These are phyloP conservation scores for Helicostylum pulchrum DNA, from an alignment of 192 early-diverging fungal genomes.

Conservation along the genomic window DNA sequence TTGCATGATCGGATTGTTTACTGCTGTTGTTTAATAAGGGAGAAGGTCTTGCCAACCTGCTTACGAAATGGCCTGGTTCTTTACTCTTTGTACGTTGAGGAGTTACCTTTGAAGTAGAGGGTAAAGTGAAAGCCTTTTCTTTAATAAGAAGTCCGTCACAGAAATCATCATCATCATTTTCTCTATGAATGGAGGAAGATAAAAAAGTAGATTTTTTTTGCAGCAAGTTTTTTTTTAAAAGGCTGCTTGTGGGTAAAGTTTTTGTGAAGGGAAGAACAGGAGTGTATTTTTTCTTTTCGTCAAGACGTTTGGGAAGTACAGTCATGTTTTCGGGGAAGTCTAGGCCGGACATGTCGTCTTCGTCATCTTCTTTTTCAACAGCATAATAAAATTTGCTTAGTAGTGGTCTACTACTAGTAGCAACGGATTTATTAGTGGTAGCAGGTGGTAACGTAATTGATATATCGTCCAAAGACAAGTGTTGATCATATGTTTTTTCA, in stretches of 20 bases:
- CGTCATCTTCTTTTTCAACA: neutral
- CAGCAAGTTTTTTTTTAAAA: neutral
- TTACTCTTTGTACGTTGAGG: neutral
- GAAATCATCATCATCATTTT: conserved; percentile 15
- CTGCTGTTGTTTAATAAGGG: neutral
- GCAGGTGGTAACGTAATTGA: neutral
- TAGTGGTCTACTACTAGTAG: neutral
- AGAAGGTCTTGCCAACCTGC: neutral
- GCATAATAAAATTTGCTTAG: neutral
- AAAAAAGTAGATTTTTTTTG: neutral
- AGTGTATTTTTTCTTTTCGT: neutral
- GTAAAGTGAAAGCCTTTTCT: neutral
- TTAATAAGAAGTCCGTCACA: conserved; percentile 3
- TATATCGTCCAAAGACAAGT: neutral
- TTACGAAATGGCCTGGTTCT: neutral
- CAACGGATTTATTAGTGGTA: neutral
- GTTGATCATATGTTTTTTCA: neutral
- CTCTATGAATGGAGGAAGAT: neutral
- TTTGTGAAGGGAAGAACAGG: neutral
- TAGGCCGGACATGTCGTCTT: neutral
- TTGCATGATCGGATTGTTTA: neutral
- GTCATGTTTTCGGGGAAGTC: neutral
- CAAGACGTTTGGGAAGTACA: neutral
- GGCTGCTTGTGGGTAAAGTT: neutral
- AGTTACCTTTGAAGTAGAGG: neutral